Base-by-base conservation (phyloP, 2,329 filamentous ascomycete species). In the Phoma sp. region DNA sequence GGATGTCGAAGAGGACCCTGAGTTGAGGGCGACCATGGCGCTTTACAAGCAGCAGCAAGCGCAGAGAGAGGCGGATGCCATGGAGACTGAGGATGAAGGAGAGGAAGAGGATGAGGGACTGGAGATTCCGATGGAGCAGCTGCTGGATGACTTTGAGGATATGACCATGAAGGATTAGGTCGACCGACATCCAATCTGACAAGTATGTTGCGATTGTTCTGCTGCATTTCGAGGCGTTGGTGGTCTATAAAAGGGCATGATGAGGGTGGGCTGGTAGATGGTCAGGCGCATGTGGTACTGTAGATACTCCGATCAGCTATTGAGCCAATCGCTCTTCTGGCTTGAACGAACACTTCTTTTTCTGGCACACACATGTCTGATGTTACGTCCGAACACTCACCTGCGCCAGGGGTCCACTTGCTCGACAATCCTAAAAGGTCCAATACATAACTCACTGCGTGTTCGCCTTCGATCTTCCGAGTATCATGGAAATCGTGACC, bases 1-100 rank as follows among this genome's bases (percentile, higher is more conserved):
- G 40, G 95, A 99, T 75, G 91, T 99, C 10, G 96, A 99, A 78
- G 93, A 98, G 74, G 95, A 99, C 74, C 84, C 90, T 47, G 95
- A 99, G 71, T 82, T 97, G 64, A 84, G 95, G 51, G 85, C 88
- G 38, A 92, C 92, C 1, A 80, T 99, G 72, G 90, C 91, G 40
- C 75, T 99, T 68, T 99, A 96, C 80, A 96, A 94, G 80, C 75
- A 81, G 69, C 78, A 79, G 66, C 83, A 86, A 70, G 74, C 79
- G 68, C 78, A 79, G 70, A 82, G 85, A 63, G 84, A 86, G 31
- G 75, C 72, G 1, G 86, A 89, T 55, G 85, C 84, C 68, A 90
- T 89, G 84, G 89, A 86, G 68, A 80, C 88, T 45, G 88, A 85
- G 58, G 80, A 80, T 57, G 69, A 89, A 84, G 73, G 60, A 4